Base-by-base conservation (phyloP, 176 grass and related monocot genomes). In the Juncus inflexus region DNA sequence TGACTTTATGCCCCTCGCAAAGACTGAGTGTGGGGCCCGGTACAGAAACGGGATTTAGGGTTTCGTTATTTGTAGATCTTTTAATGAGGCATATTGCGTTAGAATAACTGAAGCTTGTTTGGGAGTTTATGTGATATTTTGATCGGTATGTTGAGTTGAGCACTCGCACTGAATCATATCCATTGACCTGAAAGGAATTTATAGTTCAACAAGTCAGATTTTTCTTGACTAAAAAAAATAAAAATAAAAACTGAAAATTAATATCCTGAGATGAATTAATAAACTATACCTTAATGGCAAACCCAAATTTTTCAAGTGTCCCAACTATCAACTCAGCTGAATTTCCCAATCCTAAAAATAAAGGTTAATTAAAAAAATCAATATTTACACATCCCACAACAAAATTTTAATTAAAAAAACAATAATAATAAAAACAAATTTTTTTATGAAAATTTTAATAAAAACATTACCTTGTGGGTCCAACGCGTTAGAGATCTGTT, bases 41-140 rank as follows among this genome's bases (percentile, higher is more conserved):
- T 13, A 40, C 71, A 78, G 80, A 19, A 75, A 66, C 10, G 61
- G 57, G 36, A 64, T 83, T 75, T 58, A 60, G 15, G 2, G 70
- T 52, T 63, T 67, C 67, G 70, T 66, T 79, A 83, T 42, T 52
- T 4, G 67, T 67, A 79, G 73, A 83, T 56, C 51, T 58, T 54
- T 69, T 58, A 39, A 42, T n/a, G 0, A 70, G 47, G 39, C 0
- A 50, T 28, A 6, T 28, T 66, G 52, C 64, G 63, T 85, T 87
- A 68, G 69, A 59, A 57, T 53, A 56, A 74, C 50, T 37, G 15
- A 62, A 42, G 45, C 61, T 73, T 70, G 50, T 73, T 66, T 61
- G 63, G 39, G 70, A 61, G 52, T 69, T 83, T 74, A 96, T 81
- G 80, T 87, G 77, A 91, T 86, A 96, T 77, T 96, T 96, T 4